Conservation (phyloP, 257 asterid genomes). For the Lycium ferocissimum region DNA sequence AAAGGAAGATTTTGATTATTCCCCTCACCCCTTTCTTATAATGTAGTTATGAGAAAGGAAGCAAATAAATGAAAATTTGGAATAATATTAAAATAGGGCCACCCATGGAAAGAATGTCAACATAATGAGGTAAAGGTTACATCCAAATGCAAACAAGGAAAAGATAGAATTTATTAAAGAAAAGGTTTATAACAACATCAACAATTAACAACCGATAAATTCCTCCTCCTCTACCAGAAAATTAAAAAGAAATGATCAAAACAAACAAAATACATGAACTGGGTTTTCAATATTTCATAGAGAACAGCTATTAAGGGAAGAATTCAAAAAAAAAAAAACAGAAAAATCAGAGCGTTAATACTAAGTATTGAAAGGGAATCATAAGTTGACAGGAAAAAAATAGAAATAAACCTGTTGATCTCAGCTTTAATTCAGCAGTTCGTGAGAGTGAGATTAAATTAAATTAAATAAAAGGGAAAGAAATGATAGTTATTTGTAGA, state of each 20-base stretch:
- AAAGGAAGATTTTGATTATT: not conserved
- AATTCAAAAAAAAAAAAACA: not conserved
- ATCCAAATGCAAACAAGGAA: not conserved
- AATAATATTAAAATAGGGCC: not conserved
- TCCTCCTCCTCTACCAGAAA: not conserved
- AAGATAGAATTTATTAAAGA: not conserved
- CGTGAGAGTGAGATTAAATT: slow-evolving; percentile 29
- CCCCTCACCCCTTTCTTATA: not conserved
- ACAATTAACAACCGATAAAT: not conserved
- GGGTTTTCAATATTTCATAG: not conserved
- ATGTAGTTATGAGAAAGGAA: not conserved
- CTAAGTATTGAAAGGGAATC: not conserved
- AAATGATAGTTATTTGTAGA: not conserved
- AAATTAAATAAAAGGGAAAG: not conserved
- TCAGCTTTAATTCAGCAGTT: slow-evolving; percentile 32
- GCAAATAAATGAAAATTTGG: not conserved
- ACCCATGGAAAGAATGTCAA: not conserved
- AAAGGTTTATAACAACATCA: not conserved
- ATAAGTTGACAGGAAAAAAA: not conserved
- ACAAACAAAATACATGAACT: not conserved
- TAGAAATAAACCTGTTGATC: slow-evolving; percentile 36
- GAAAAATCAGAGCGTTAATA: not conserved
- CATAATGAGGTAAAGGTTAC: not conserved
- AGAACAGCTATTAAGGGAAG: not conserved
- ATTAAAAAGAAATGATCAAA: not conserved